Percentiles rank a stretch among this genome's conserved stretches.
Conservation (phyloP, 257 asterid genomes). For the Prunella vulgaris region DNA sequence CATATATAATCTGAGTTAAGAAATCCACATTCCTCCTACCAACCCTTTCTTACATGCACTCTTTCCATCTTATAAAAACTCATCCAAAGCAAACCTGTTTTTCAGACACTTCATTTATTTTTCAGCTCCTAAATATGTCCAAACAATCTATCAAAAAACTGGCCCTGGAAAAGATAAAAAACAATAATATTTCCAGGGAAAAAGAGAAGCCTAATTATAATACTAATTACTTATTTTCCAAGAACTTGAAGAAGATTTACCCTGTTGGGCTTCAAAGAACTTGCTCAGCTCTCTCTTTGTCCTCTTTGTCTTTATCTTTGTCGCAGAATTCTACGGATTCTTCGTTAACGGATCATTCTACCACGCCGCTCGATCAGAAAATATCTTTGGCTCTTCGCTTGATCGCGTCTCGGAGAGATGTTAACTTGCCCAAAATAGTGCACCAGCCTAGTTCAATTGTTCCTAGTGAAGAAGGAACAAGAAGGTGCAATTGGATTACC, state of each 20-base stretch:
- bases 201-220: constrained; percentile 37
- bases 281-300: constrained; percentile 68
- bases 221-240: constrained; percentile 44
- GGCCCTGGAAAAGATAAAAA: constrained; percentile 38
- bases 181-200: constrained; percentile 35
- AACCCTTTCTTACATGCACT: constrained; percentile 22
- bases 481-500: constrained; percentile 88
- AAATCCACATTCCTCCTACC: constrained; percentile 62
- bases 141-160: constrained; percentile 39
- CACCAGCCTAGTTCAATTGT: constrained; percentile 27
- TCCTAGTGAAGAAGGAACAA: constrained; percentile 40
- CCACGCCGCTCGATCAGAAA: constrained; percentile 53
- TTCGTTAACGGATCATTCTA: constrained; percentile 47
- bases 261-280: constrained; percentile 70
- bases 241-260: constrained; percentile 59
- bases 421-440: constrained; percentile 17
- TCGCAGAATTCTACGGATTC: constrained; percentile 80
- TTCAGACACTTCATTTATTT: background rate
- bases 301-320: constrained; percentile 56
- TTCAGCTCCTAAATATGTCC: constrained; percentile 34
- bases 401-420: constrained; percentile 40
- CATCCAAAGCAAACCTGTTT: background rate
- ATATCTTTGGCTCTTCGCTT: constrained; percentile 55
- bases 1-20: constrained; percentile 24
- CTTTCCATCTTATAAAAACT: constrained; percentile 4